Percentiles rank a stretch among this genome's conserved stretches.
phyloP scores from a whole-genome alignment of 2,329 filamentous ascomycete genomes.

The Fusarium euwallaceae region DNA sequence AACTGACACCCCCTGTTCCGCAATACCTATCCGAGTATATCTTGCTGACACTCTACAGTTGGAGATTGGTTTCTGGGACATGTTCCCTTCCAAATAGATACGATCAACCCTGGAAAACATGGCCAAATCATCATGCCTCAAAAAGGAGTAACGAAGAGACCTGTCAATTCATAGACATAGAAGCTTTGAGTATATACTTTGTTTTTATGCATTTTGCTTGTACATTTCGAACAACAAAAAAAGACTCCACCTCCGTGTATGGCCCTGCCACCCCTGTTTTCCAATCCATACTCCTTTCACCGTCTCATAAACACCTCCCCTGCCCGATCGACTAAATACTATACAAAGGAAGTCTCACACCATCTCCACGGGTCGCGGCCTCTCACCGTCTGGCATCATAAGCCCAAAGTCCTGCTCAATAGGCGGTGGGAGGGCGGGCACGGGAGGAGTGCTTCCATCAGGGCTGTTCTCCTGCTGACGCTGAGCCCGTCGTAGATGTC shows the following conservation, averaged over 20 bases:
- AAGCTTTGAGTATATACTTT: conserved; percentile 34
- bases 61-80: conserved; percentile 69
- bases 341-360: conserved; percentile 14
- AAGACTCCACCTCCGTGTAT: conserved; percentile 18
- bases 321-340: background rate
- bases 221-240: background rate
- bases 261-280: conserved; percentile 12
- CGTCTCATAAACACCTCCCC: conserved; percentile 5
- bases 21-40: no score
- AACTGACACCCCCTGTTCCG: conserved; percentile 42
- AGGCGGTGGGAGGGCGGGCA: conserved; percentile 56
- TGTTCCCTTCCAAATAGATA: conserved; percentile 58
- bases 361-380: conserved; percentile 58
- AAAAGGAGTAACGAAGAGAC: conserved; percentile 3
- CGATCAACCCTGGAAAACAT: background rate
- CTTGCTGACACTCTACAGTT: conserved; percentile 52
- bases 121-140: background rate
- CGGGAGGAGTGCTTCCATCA: conserved; percentile 53
- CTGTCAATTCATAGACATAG: conserved; percentile 37
- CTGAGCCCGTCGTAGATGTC: conserved; percentile 63
- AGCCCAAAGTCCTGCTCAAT: conserved; percentile 62
- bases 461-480: conserved; percentile 48
- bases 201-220: conserved; percentile 16
- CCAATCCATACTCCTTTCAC: conserved; percentile 26
- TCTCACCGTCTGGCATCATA: conserved; percentile 66